Evolutionary conservation across 257 asterid genomes (phyloP).

Genomic region (Fraxinus quadrangulata): DNA sequence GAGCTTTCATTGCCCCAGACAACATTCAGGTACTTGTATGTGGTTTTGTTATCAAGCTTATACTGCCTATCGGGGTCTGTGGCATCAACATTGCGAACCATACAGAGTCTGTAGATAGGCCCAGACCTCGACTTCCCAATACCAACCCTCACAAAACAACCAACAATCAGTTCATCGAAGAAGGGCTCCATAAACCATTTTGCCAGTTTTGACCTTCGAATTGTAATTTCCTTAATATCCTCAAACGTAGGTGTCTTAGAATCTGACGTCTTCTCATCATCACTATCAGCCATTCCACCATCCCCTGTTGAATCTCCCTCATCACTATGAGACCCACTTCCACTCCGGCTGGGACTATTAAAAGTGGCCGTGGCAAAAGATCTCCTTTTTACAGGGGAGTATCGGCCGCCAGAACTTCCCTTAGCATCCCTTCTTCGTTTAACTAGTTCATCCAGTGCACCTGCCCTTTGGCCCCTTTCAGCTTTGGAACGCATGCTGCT

Average conservation of each 20-base stretch:
- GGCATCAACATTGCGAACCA: slow-evolving; percentile 81
- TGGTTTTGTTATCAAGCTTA: slow-evolving; percentile 89
- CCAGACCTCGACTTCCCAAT: slow-evolving; percentile 89
- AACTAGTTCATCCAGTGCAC: slow-evolving; percentile 17
- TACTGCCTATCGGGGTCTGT: slow-evolving; percentile 81
- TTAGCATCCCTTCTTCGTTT: slow-evolving; percentile 13
- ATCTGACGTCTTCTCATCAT: slow-evolving; percentile 74
- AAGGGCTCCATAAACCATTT: slow-evolving; percentile 99
- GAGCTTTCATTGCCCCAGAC: slow-evolving; percentile 96
- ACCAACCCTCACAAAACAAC: slow-evolving; percentile 94
- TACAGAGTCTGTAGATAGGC: slow-evolving; percentile 85
- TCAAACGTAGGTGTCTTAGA: slow-evolving; percentile 78
- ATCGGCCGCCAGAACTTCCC: slow-evolving; percentile 31
- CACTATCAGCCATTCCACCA: slow-evolving; percentile 89
- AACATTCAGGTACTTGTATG: slow-evolving; percentile 75
- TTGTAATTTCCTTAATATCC: slow-evolving; percentile 82
- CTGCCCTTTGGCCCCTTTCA: slow-evolving; percentile 30
- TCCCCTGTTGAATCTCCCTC: slow-evolving; percentile 81
- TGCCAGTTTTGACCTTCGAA: slow-evolving; percentile 83
- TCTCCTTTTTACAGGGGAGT: slow-evolving; percentile 86
- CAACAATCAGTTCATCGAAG: slow-evolving; percentile 91
- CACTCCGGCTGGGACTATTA: slow-evolving; percentile 75
- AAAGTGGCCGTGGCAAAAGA: slow-evolving; percentile 61
- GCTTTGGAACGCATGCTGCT: slow-evolving; percentile 53
- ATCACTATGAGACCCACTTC: slow-evolving; percentile 77